These are phyloP conservation scores for Perkinsus marinus DNA, from an alignment of 169 alveolate species.

Conservation along the genomic window DNA sequence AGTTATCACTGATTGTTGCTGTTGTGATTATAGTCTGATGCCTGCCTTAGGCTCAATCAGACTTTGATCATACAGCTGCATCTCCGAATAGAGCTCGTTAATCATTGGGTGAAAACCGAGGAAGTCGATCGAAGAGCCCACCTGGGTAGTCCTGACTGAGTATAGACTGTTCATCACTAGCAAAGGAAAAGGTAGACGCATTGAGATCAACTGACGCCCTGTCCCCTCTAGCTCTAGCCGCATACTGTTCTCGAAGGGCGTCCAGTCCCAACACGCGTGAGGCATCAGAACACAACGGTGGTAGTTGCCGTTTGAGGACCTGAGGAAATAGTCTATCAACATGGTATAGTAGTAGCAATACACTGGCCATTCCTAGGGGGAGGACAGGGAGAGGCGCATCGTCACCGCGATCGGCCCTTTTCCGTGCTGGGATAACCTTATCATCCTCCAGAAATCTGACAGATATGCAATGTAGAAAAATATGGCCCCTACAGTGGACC, in stretches of 20 bases:
- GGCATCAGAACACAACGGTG: neutral
- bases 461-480: neutral
- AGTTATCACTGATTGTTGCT: too few species aligned
- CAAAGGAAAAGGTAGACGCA: neutral
- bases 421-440: neutral
- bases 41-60: too few species aligned
- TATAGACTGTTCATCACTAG: neutral
- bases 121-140: neutral
- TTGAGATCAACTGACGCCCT: neutral
- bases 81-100: too few species aligned
- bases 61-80: too few species aligned
- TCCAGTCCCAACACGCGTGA: neutral
- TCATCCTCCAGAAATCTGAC: neutral
- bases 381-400: neutral
- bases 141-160: neutral
- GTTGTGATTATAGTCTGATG: too few species aligned
- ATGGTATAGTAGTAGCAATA: neutral
- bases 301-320: neutral
- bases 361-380: neutral
- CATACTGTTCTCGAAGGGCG: neutral
- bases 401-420: neutral
- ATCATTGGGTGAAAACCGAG: neutral
- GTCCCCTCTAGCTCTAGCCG: neutral
- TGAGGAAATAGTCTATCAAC: too few species aligned
- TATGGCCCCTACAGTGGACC: neutral